Evolutionary conservation across 768 basidiomycete genomes (phyloP).

Genomic region (Trametes cubensis): DNA sequence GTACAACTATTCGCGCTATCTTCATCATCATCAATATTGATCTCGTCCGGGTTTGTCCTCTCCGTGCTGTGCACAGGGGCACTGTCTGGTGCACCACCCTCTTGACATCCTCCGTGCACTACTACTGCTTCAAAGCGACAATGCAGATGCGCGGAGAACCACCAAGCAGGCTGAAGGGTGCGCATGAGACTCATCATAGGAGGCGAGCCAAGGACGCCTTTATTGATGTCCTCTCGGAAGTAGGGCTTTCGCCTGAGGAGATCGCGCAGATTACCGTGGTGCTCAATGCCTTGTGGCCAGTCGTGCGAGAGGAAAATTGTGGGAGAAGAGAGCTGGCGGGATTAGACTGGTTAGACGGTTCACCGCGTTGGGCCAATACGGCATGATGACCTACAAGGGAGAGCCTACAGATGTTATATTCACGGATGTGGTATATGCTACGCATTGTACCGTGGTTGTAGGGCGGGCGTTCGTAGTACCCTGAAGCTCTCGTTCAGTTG

Average conservation of each 20-base stretch:
- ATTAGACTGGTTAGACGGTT: no score
- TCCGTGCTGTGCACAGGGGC: conserved; percentile 1
- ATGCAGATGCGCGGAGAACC: conserved; percentile 94
- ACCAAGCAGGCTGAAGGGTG: conserved; percentile 77
- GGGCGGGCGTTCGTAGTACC: conserved; percentile 81
- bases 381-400: conserved; percentile 56
- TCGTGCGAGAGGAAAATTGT: conserved; percentile 93
- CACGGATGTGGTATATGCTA: conserved; percentile 89
- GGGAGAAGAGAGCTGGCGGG: conserved; percentile 54
- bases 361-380: no score
- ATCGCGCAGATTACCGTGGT: conserved; percentile 66
- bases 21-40: conserved; percentile 42
- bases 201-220: conserved; percentile 79
- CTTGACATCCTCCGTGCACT: conserved; percentile 37
- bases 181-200: conserved; percentile 78
- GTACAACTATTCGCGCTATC: background rate
- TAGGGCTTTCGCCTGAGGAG: conserved; percentile 79
- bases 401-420: conserved; percentile 79
- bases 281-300: conserved; percentile 89
- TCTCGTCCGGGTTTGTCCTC: conserved; percentile 42
- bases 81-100: background rate
- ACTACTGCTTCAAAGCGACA: conserved; percentile 80
- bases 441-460: conserved; percentile 73
- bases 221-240: conserved; percentile 69
- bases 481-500: conserved; percentile 38